Evolutionary conservation across 2,329 filamentous ascomycete genomes (phyloP).

Genomic region (Penicillium paneum): DNA sequence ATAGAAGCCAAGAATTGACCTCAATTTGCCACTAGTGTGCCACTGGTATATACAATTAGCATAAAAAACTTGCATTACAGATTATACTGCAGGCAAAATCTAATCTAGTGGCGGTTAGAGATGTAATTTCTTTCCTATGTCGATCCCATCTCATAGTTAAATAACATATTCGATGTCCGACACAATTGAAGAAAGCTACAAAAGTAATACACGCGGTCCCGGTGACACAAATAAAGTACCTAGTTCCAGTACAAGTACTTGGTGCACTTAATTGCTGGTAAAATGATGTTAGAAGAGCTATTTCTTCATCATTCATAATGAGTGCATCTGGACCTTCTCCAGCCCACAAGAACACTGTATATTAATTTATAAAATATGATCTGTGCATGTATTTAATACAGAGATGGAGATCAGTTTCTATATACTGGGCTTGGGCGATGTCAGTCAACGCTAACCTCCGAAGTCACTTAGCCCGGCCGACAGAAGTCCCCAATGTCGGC

Average conservation of each 20-base stretch:
- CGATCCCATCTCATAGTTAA: no score
- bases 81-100: no score
- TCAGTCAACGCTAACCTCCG: neutral
- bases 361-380: neutral
- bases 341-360: neutral
- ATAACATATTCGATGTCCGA: no score
- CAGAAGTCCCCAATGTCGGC: no score
- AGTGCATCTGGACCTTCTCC: neutral
- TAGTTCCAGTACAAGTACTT: neutral
- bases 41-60: no score
- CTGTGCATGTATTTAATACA: neutral
- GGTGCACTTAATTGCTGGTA: neutral
- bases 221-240: neutral
- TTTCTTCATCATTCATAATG: neutral
- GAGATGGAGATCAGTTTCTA: neutral
- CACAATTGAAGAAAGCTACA: no score
- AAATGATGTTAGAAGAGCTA: neutral
- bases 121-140: no score
- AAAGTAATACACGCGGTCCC: neutral
- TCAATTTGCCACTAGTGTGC: no score
- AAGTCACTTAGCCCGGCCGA: neutral
- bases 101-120: no score
- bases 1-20: no score
- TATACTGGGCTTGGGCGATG: neutral
- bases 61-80: no score